These are phyloP conservation scores for Aspergillus viridinutans DNA, from an alignment of 2,329 filamentous ascomycete genomes.

Conservation along the genomic window DNA sequence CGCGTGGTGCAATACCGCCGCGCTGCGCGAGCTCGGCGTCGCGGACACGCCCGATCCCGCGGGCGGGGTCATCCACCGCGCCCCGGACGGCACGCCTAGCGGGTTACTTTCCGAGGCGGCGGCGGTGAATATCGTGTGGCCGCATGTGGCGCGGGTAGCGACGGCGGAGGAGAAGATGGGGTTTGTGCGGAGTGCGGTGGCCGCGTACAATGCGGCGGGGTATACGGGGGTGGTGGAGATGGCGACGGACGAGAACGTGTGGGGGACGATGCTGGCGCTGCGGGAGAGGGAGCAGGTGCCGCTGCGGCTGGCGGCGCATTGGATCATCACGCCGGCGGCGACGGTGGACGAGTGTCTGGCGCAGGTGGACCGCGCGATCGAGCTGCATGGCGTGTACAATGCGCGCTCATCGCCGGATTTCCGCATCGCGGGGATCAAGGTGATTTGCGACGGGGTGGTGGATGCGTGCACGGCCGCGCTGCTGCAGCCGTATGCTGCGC, in stretches of 20 bases:
- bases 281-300: constrained; percentile 29
- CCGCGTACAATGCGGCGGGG: constrained; percentile 42
- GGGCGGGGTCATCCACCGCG: constrained; percentile 45
- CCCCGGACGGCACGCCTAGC: constrained; percentile 33
- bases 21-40: constrained; percentile 43
- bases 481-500: constrained; percentile 32
- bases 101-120: constrained; percentile 46
- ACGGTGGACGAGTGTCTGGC: constrained; percentile 33
- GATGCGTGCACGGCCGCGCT: constrained; percentile 38
- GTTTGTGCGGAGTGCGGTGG: constrained; percentile 40
- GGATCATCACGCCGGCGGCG: constrained; percentile 43
- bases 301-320: constrained; percentile 44
- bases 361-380: constrained; percentile 47
- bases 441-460: constrained; percentile 50
- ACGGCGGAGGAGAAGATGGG: constrained; percentile 40
- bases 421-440: constrained; percentile 46
- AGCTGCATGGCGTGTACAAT: constrained; percentile 39
- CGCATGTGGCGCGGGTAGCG: constrained; percentile 40
- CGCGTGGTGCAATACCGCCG: constrained; percentile 48
- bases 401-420: constrained; percentile 38
- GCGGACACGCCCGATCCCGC: constrained; percentile 38
- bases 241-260: constrained; percentile 49
- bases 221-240: constrained; percentile 49
- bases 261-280: constrained; percentile 40
- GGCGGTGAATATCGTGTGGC: constrained; percentile 45